Evolutionary conservation across 352 stramenopile genomes (phyloP).

Genomic region (Pythium aristosporum): DNA sequence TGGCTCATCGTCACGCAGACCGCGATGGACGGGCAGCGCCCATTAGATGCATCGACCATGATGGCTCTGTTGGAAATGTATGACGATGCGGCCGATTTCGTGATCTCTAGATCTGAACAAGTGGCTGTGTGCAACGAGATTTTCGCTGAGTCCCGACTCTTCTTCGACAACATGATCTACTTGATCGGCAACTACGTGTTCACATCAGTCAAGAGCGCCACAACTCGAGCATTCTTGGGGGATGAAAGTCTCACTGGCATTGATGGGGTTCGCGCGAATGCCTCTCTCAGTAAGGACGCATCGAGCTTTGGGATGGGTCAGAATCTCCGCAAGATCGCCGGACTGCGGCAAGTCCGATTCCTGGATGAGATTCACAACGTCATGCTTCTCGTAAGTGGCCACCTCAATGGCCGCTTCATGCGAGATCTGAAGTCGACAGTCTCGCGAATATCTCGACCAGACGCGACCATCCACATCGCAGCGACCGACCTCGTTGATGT

Average conservation of each 20-base stretch:
- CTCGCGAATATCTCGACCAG: conserved; percentile 53
- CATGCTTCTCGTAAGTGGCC: conserved; percentile 46
- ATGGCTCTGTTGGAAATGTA: conserved; percentile 81
- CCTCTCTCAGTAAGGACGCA: conserved; percentile 9
- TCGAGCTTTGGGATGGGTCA: not conserved
- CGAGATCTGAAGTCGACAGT: conserved; percentile 59
- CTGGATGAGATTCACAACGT: conserved; percentile 67
- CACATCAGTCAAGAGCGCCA: conserved; percentile 49
- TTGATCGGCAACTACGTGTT: conserved; percentile 67
- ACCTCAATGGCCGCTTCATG: conserved; percentile 44
- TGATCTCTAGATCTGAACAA: conserved; percentile 53
- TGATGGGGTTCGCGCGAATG: conserved; percentile 1
- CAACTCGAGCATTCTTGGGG: conserved; percentile 18
- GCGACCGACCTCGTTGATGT: conserved; percentile 15
- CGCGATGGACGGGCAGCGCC: not conserved
- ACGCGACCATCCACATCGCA: conserved; percentile 54
- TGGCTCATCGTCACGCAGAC: conserved; percentile 78
- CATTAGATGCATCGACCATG: conserved; percentile 10
- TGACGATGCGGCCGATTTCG: conserved; percentile 68
- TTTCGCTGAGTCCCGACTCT: conserved; percentile 77
- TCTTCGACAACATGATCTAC: conserved; percentile 79
- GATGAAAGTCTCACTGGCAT: conserved; percentile 6
- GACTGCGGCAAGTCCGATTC: conserved; percentile 40
- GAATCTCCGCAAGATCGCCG: conserved; percentile 4
- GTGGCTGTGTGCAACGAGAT: conserved; percentile 82